These are phyloP conservation scores for Podospora comata DNA, from an alignment of 495 filamentous ascomycete species.

Conservation along the genomic window DNA sequence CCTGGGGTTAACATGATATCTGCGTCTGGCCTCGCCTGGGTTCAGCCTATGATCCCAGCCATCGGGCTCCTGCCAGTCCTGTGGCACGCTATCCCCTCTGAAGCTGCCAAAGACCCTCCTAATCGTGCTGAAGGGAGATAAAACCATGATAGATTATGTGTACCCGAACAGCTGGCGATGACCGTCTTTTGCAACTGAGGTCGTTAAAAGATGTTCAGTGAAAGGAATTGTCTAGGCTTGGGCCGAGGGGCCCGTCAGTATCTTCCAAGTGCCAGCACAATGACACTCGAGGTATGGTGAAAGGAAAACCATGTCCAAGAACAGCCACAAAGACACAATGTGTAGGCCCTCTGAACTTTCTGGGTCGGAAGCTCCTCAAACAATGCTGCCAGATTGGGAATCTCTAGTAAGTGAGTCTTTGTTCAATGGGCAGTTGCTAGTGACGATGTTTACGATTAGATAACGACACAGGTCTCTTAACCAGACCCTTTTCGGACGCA, in stretches of 20 bases:
- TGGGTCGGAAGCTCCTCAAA: not conserved
- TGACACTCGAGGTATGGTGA: not conserved
- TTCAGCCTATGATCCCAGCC: no score
- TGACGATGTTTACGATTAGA: no score
- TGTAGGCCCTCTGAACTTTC: not conserved
- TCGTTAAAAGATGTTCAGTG: not conserved
- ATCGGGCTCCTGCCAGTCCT: no score
- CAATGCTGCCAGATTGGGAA: not conserved
- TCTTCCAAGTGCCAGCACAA: not conserved
- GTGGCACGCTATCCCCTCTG: no score
- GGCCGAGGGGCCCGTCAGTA: not conserved
- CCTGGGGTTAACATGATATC: no score
- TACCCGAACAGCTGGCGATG: not conserved
- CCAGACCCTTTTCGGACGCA: no score
- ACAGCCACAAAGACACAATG: not conserved
- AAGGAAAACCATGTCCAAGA: not conserved
- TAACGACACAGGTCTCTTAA: no score
- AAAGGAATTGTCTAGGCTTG: not conserved
- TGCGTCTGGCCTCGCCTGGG: no score
- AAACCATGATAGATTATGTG: not conserved
- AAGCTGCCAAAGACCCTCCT: not conserved
- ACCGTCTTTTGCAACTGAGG: not conserved
- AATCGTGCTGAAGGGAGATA: no score
- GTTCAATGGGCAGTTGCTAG: no score
- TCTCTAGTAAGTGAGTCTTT: no score